Evolutionary conservation across 179 eudicot species (phyloP), one percentile per base, ranked within the genome.

Genomic region (Silene coronaria): DNA sequence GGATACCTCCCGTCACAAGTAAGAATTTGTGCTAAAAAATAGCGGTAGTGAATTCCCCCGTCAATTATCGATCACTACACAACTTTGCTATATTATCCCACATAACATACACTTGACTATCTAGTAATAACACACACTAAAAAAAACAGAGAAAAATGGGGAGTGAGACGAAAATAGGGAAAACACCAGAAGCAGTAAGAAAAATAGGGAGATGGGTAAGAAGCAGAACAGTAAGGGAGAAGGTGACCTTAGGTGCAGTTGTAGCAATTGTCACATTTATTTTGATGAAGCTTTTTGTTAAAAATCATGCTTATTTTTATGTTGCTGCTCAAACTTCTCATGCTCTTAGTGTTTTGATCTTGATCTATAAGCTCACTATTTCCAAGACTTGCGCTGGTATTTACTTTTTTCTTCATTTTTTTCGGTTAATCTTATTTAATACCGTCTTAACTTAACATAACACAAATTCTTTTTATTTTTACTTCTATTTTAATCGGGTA

Each of bases 351-450:
- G 80, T 93, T 77, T 12, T 88, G 17, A 80, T 93, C 78, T 75
- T 93, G 73, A 90, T 70, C 74, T 90, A 87, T 82, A 91, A 90
- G 83, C 95, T 91, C 77, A 74, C 86, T 68, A 81, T 87, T 17
- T 81, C 85, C 24, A 90, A 87, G 74, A 90, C 85, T 60, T 91
- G 97, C 73, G 85, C 95, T 5, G 97, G 97, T 91, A 84, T 16
- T 19, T 60, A 8, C 4, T 48, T n/a, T 22, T 21, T 42, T 22
- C 26, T 19, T 1, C 28, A 3, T 0, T 16, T 6, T 65, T 32
- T 7, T n/a, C n/a, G n/a, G n/a, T n/a, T n/a, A n/a, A n/a, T n/a
- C n/a, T n/a, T n/a, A n/a, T n/a, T n/a, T n/a, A n/a, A n/a, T n/a
- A n/a, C n/a, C n/a, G n/a, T n/a, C n/a, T n/a, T n/a, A n/a, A n/a